Base-by-base conservation (phyloP, 441 rosid genomes). In the Croton laevigatus region DNA sequence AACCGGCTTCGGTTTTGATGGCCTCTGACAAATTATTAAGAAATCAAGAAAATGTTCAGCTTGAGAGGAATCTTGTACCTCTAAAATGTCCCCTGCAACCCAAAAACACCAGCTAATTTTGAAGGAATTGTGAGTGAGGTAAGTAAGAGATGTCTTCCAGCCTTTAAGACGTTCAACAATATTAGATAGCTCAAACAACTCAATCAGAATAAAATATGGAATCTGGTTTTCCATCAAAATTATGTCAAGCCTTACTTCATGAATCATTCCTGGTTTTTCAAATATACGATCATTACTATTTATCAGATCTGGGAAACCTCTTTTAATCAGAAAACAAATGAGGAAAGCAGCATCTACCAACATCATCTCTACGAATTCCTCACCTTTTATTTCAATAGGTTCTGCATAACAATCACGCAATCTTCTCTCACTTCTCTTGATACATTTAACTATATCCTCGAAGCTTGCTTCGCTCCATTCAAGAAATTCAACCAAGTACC, bases 141-240 rank as follows among this genome's bases (percentile, higher is more conserved):
- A 0, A 8, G 58, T 20, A 38, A 76, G 61, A 49, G 74, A 32
- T 23, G 20, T n/a, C n/a, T n/a, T 32, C 1, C 12, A 17, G 0
- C 3, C 45, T n/a, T 4, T 19, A 8, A 6, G 12, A 20, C 14
- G 14, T 4, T 12, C 16, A 3, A 32, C 0, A 10, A 9, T 22
- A 20, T 7, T 23, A 20, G 60, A 62, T 4, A 59, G 59, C 4
- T 62, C 36, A 22, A 61, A 62, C 17, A 76, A 9, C 6, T 71
- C 55, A 3, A 55, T 48, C 5, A 66, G 51, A 5, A 73, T 59
- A 17, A 62, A 71, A 42, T 52, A 66, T 17, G 71, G 76, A 3
- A 27, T 23, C 46, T 76, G 83, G 42, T 80, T 80, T 54, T 80
- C 83, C 34, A 80, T 81, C 58, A 77, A 52, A 3, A 69, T 27